phyloP scores from a whole-genome alignment of 1,284 basidiomycete genomes.

The Naganishia albida region DNA sequence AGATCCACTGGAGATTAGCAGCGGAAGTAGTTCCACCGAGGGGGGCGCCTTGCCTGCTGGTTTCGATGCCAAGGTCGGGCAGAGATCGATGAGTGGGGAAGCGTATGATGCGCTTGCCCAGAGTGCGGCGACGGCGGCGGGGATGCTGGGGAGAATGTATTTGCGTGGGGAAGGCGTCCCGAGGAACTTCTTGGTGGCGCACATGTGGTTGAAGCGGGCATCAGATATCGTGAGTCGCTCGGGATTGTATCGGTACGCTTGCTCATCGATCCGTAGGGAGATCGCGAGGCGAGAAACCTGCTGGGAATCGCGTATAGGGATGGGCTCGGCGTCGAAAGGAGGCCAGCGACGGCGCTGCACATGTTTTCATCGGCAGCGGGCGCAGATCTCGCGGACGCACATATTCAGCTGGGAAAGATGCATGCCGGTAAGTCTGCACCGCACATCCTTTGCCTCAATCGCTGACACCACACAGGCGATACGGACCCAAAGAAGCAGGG shows the following conservation, averaged over 20 bases:
- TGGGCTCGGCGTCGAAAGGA: slow-evolving; percentile 69
- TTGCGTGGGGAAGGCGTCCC: slow-evolving; percentile 89
- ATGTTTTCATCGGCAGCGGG: slow-evolving; percentile 80
- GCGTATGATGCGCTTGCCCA: slow-evolving; percentile 62
- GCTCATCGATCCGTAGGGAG: slow-evolving; percentile 58
- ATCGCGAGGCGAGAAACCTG: slow-evolving; percentile 83
- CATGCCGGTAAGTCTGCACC: slow-evolving; percentile 64
- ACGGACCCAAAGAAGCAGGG: slow-evolving; percentile 40
- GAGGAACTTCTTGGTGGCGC: slow-evolving; percentile 72
- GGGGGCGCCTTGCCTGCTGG: slow-evolving; percentile 30
- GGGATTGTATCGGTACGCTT: neutral
- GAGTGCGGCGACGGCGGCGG: slow-evolving; percentile 71
- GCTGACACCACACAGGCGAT: slow-evolving; percentile 2
- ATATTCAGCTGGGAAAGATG: slow-evolving; percentile 84
- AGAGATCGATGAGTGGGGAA: slow-evolving; percentile 59
- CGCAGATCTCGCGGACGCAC: slow-evolving; percentile 83
- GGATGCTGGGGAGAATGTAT: slow-evolving; percentile 88
- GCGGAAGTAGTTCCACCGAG: no score
- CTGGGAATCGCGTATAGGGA: slow-evolving; percentile 91
- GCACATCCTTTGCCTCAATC: neutral
- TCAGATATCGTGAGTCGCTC: slow-evolving; percentile 59
- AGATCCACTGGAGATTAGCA: slow-evolving; percentile 31
- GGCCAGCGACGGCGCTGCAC: slow-evolving; percentile 60
- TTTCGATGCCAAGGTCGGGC: slow-evolving; percentile 37
- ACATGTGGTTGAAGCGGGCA: slow-evolving; percentile 92